phyloP scores from a whole-genome alignment of 1,139 yeast species.

The Yamadazyma sp. region DNA sequence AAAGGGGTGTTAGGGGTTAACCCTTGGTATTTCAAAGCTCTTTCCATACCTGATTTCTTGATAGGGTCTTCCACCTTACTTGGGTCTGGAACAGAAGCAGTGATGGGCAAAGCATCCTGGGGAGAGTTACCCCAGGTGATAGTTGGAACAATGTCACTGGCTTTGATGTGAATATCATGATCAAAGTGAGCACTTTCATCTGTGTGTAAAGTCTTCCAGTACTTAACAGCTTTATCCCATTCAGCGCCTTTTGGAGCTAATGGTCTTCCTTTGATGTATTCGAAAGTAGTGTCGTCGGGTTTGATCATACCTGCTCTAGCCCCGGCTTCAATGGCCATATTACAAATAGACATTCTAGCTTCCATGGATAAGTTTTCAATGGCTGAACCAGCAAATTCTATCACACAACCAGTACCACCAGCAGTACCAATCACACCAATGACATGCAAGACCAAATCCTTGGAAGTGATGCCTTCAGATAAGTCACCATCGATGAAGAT shows the following conservation, averaged over 20 bases:
- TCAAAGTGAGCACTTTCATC: conserved; percentile 92
- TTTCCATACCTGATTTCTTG: conserved; percentile 79
- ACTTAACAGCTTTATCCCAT: conserved; percentile 90
- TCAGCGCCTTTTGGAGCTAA: conserved; percentile 89
- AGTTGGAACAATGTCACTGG: conserved; percentile 87
- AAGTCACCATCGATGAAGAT: conserved; percentile 82
- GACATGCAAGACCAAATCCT: conserved; percentile 90
- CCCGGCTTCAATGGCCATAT: conserved; percentile 98
- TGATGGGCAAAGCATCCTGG: conserved; percentile 95
- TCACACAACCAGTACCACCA: conserved; percentile 97
- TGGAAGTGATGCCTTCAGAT: conserved; percentile 86
- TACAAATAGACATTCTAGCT: conserved; percentile 99
- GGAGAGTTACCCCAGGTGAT: conserved; percentile 99
- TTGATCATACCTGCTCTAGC: conserved; percentile 99
- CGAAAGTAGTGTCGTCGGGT: conserved; percentile 83
- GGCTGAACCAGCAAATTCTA: conserved; percentile 96
- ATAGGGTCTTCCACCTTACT: conserved; percentile 67
- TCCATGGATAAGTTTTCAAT: conserved; percentile 89
- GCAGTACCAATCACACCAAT: conserved; percentile 98
- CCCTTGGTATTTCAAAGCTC: conserved; percentile 92
- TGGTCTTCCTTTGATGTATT: conserved; percentile 89
- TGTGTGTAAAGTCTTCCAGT: conserved; percentile 86
- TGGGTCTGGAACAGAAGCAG: conserved; percentile 90
- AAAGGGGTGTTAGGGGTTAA: conserved; percentile 80
- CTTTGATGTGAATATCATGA: conserved; percentile 75